These are phyloP conservation scores for Solanum sejunctum DNA, from an alignment of 257 asterid genomes.

Conservation along the genomic window DNA sequence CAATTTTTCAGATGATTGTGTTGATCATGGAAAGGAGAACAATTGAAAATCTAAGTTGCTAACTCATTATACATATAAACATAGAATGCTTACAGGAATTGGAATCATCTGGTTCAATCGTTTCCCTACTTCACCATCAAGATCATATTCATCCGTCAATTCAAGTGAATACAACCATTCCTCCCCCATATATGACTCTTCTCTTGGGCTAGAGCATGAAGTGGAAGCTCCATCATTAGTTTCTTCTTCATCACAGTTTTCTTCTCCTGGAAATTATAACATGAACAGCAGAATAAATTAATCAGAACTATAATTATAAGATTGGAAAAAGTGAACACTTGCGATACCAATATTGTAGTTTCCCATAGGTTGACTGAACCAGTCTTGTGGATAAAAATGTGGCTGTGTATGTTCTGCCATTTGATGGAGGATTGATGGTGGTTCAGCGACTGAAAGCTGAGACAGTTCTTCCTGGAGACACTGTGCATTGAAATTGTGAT, in stretches of 20 bases:
- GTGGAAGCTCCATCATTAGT: constrained; percentile 31
- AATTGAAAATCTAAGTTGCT: not conserved
- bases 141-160: constrained; percentile 45
- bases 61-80: not conserved
- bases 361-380: constrained; percentile 59
- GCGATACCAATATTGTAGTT: constrained; percentile 42
- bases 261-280: constrained; percentile 32
- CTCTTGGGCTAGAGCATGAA: constrained; percentile 60
- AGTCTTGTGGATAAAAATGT: constrained; percentile 50
- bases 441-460: constrained; percentile 61
- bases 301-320: not conserved
- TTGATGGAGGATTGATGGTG: constrained; percentile 35
- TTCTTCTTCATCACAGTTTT: constrained; percentile 32
- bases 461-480: constrained; percentile 61
- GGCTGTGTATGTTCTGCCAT: constrained; percentile 31
- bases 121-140: constrained; percentile 80
- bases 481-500: constrained; percentile 20
- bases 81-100: constrained; percentile 50
- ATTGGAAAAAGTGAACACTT: constrained; percentile 6
- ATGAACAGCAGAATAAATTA: not conserved
- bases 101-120: constrained; percentile 84
- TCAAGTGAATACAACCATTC: constrained; percentile 59
- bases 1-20: not conserved
- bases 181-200: constrained; percentile 30
- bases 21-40: not conserved